phyloP scores from a whole-genome alignment of 495 filamentous ascomycete genomes.

The Hypoxylon perforatum region DNA sequence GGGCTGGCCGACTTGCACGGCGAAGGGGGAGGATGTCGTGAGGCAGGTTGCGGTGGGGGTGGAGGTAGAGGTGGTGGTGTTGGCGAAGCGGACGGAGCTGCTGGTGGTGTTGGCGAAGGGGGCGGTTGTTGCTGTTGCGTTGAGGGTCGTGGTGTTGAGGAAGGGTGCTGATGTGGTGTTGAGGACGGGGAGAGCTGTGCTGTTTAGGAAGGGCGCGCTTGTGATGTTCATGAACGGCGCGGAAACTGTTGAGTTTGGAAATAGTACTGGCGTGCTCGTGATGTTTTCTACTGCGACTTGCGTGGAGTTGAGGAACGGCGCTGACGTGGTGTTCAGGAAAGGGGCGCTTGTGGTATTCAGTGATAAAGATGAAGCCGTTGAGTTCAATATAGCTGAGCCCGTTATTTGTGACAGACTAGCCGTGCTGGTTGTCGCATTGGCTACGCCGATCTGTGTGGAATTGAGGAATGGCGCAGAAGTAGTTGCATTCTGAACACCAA shows the following conservation, averaged over 20 bases:
- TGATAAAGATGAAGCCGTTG: not conserved
- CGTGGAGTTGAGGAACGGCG: constrained; percentile 39
- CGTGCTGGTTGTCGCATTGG: constrained; percentile 7
- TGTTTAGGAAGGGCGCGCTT: constrained; percentile 8
- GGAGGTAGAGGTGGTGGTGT: constrained; percentile 38
- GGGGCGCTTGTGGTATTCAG: constrained; percentile 10
- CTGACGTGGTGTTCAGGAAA: constrained; percentile 5
- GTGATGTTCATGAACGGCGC: constrained; percentile 12
- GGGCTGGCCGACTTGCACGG: constrained; percentile 39
- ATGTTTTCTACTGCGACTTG: constrained; percentile 30
- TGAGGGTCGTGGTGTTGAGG: constrained; percentile 37
- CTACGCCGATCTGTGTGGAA: not conserved
- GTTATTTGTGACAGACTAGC: too few species aligned
- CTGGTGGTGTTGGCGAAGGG: constrained; percentile 1
- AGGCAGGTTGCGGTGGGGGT: constrained; percentile 42
- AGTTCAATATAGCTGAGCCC: too few species aligned
- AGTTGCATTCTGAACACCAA: constrained; percentile 4
- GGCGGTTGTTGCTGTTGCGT: too few species aligned
- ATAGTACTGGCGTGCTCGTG: constrained; percentile 8
- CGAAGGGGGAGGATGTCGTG: constrained; percentile 40
- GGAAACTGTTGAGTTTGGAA: constrained; percentile 17
- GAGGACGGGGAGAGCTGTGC: constrained; percentile 25
- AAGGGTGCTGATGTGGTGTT: constrained; percentile 23
- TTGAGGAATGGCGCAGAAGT: not conserved
- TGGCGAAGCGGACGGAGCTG: constrained; percentile 47